Base-by-base conservation (phyloP, 768 basidiomycete genomes). In the Tulasnella sp. region DNA sequence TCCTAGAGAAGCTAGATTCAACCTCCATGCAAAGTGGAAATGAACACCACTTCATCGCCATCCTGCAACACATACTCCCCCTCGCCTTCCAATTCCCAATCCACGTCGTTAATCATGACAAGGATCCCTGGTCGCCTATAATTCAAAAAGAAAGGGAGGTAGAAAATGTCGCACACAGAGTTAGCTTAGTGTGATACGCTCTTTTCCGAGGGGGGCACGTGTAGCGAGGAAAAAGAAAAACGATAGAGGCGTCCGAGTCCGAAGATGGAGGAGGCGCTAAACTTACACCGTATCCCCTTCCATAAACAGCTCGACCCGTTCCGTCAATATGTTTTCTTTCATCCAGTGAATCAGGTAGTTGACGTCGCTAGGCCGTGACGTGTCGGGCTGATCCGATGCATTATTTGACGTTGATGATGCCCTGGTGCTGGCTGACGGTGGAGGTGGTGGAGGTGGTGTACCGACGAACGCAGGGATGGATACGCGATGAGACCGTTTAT, bases 41-140 rank as follows among this genome's bases (percentile, higher is more conserved):
- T 99, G 85, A 99, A 97, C 21, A 98, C 95, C 81, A 99, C 89
- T 86, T 97, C 94, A 84, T 99, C 98, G 0, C 90, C 88, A 42
- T 91, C 87, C 84, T 93, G 86, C 79, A 99, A 86, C 81, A 86
- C 87, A 84, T 97, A 98, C 8, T 93, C 92, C 31, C 94, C 92
- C 84, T 98, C 97, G 44, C 95, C 96, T 84, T 98, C 97, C 8
- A 99, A 88, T 85, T 99, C 97, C 97, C 97, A 98, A 83, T 99
- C 97, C 1, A 94, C 94, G 82, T 97, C 94, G 83, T 99, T 99
- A 77, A 99, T 91, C n/a, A 99, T 88, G 4, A 99, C 97, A 3
- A 99, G 88, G 48, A 99, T 98, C 0, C 98, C 98, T 0, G 98
- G 98, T 12, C 98, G 96, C 52, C 98, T 97, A 83, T 24, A n/a